phyloP scores from a whole-genome alignment of 2,329 filamentous ascomycete species.

The Ophiostoma himal-ulmi region DNA sequence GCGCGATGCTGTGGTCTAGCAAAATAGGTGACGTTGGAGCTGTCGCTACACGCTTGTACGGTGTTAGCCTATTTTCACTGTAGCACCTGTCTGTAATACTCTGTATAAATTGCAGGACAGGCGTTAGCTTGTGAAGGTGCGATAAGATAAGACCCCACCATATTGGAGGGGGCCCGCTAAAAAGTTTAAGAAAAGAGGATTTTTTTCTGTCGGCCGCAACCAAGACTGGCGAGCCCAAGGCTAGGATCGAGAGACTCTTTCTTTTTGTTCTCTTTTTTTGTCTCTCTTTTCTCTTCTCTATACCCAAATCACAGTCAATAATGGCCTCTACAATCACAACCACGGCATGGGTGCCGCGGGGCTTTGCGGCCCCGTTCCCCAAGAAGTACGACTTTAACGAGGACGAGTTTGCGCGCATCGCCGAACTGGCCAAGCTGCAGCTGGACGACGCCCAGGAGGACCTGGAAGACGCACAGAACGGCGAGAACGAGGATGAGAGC shows the following conservation, averaged over 20 bases:
- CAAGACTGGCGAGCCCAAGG: background rate
- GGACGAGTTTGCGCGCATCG: slow-evolving; percentile 68
- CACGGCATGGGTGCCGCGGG: slow-evolving; percentile 69
- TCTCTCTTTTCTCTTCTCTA: background rate
- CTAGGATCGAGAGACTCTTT: background rate
- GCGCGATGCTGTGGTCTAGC: background rate
- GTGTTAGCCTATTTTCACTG: slow-evolving; percentile 5
- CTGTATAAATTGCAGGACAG: background rate
- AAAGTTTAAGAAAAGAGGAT: slow-evolving; percentile 31
- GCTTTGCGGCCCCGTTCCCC: slow-evolving; percentile 70
- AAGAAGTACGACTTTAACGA: slow-evolving; percentile 71
- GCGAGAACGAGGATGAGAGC: slow-evolving; percentile 24
- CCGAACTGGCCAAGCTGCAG: slow-evolving; percentile 67
- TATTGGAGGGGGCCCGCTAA: slow-evolving; percentile 29
- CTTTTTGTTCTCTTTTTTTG: slow-evolving; percentile 10
- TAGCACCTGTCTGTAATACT: background rate
- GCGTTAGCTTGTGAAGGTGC: background rate
- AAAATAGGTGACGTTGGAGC: slow-evolving; percentile 4
- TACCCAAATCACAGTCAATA: background rate
- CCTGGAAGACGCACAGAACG: slow-evolving; percentile 60
- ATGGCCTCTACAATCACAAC: slow-evolving; percentile 58
- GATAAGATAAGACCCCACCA: slow-evolving; percentile 37
- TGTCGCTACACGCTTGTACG: background rate
- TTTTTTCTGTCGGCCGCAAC: slow-evolving; percentile 26
- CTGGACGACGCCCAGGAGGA: slow-evolving; percentile 90